Conservation (phyloP, 345 rosid species). For the Rhizophora mangle region DNA sequence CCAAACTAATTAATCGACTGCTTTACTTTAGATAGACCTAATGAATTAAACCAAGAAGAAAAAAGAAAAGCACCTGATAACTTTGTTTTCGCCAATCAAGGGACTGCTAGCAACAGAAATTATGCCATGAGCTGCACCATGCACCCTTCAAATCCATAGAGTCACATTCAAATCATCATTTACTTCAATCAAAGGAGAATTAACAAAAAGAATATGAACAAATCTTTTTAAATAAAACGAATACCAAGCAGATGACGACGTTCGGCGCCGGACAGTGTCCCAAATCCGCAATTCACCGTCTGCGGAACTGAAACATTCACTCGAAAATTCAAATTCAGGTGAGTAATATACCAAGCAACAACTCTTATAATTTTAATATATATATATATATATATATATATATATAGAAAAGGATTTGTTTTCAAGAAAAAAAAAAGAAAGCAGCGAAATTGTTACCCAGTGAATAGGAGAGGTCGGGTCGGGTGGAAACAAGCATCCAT, state of each 20-base stretch:
- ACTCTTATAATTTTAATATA: too few relatives aligned
- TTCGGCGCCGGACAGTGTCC: slow-evolving; percentile 72
- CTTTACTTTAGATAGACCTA: not conserved
- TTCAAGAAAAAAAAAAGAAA: not conserved
- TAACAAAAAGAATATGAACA: not conserved
- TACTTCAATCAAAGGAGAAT: not conserved
- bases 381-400: not conserved
- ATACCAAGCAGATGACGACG: slow-evolving; percentile 71
- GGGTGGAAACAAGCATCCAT: slow-evolving; percentile 78
- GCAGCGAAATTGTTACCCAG: slow-evolving; percentile 45
- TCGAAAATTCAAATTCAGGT: not conserved
- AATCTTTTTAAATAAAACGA: not conserved
- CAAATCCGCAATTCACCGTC: slow-evolving; percentile 92
- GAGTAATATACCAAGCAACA: not conserved
- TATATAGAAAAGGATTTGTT: not conserved
- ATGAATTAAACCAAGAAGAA: not conserved
- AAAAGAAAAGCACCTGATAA: slow-evolving; percentile 56
- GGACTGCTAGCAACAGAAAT: slow-evolving; percentile 62
- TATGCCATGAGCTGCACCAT: slow-evolving; percentile 83
- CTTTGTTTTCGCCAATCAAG: slow-evolving; percentile 54
- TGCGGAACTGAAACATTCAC: slow-evolving; percentile 48
- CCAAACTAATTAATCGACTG: not conserved
- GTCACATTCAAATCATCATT: not conserved
- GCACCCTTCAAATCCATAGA: slow-evolving; percentile 51
- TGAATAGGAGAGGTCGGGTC: slow-evolving; percentile 58